These are phyloP conservation scores for Starmerella floris DNA, from an alignment of 805 yeast genomes.

Conservation along the genomic window DNA sequence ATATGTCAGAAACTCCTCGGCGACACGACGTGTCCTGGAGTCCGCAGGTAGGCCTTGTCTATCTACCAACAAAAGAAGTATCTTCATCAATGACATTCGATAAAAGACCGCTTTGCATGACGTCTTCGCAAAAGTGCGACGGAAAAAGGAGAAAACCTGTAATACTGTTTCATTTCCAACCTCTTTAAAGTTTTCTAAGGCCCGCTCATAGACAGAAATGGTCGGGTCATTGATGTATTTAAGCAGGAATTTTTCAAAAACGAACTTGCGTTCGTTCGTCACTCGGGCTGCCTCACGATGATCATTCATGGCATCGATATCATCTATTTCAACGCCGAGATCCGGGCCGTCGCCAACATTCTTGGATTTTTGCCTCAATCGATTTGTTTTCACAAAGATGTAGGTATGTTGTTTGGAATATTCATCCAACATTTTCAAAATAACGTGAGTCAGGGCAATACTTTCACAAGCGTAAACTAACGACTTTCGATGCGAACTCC, in stretches of 20 bases:
- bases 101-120: conserved; percentile 46
- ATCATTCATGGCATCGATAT: conserved; percentile 10
- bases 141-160: conserved; percentile 54
- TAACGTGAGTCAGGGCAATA: conserved; percentile 50
- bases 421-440: conserved; percentile 54
- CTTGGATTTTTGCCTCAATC: conserved; percentile 30
- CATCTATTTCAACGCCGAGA: conserved; percentile 14
- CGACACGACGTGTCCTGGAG: conserved; percentile 39
- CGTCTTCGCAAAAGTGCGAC: conserved; percentile 50
- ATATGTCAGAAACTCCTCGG: conserved; percentile 50
- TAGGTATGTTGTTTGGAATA: conserved; percentile 45
- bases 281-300: conserved; percentile 26
- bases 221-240: conserved; percentile 45
- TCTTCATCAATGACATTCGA: conserved; percentile 60
- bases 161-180: conserved; percentile 47
- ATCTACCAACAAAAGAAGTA: conserved; percentile 40
- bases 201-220: conserved; percentile 52
- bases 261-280: conserved; percentile 36
- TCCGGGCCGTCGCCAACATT: conserved; percentile 10
- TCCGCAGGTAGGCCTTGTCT: conserved; percentile 36
- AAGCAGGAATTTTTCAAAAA: conserved; percentile 32
- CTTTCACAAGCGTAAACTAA: conserved; percentile 46
- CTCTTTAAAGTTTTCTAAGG: conserved; percentile 48
- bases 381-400: conserved; percentile 36
- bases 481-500: conserved; percentile 49